A percentile compares a stretch with the other conserved stretches of the same genome.
Conservation (phyloP, 2,329 filamentous ascomycete genomes). For the Pseudogymnoascus sp. region DNA sequence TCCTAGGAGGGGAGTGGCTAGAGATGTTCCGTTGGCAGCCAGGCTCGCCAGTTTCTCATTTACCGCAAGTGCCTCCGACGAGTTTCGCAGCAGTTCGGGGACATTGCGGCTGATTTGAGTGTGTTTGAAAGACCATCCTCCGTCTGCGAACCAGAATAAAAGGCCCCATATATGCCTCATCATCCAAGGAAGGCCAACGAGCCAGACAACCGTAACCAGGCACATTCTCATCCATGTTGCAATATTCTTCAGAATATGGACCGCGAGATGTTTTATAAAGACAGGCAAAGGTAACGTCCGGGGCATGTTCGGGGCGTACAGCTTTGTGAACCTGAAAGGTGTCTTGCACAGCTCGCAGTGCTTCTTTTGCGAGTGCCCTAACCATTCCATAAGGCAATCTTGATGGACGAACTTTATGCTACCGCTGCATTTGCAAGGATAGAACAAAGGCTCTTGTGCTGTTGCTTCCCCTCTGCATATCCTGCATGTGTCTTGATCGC, state of each 20-base stretch:
- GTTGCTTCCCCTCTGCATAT: constrained; percentile 92
- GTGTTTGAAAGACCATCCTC: constrained; percentile 25
- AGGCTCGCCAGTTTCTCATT: constrained; percentile 22
- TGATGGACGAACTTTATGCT: constrained; percentile 99
- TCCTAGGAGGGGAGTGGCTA: constrained; percentile 22
- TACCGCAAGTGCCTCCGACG: constrained; percentile 19
- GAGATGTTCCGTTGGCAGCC: constrained; percentile 25
- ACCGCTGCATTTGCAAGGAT: constrained; percentile 97
- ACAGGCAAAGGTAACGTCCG: constrained; percentile 69
- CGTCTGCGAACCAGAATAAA: constrained; percentile 66
- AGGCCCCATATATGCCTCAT: constrained; percentile 91
- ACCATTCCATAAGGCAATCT: constrained; percentile 96
- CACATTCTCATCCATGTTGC: constrained; percentile 71
- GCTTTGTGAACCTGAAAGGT: constrained; percentile 93
- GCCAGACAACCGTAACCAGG: constrained; percentile 80
- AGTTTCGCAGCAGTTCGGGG: constrained; percentile 13
- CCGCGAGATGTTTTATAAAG: constrained; percentile 69
- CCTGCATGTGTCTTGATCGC: constrained; percentile 70
- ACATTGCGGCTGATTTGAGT: background rate
- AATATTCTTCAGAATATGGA: constrained; percentile 65
- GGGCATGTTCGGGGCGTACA: constrained; percentile 94
- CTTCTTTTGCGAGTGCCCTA: constrained; percentile 98
- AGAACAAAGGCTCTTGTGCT: constrained; percentile 78
- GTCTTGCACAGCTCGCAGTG: constrained; percentile 99
- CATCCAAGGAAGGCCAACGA: constrained; percentile 78